phyloP scores from a whole-genome alignment of 345 rosid species.

The Citrus cavaleriei region DNA sequence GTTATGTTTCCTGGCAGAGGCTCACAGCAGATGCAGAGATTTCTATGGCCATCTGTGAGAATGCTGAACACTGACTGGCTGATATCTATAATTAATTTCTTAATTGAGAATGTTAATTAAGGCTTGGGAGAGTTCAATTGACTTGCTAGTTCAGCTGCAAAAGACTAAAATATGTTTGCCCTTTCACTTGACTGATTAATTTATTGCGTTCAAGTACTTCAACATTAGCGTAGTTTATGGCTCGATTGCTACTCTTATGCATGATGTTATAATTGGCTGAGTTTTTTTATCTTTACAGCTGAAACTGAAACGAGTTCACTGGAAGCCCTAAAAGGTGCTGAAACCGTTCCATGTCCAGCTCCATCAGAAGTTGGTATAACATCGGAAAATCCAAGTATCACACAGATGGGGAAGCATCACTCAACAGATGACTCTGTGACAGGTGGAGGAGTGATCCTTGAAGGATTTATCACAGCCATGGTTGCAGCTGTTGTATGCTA shows the following conservation, averaged over 20 bases:
- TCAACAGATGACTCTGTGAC: neutral
- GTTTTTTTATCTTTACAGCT: neutral
- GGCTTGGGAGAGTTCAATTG: neutral
- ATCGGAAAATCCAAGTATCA: constrained; percentile 13
- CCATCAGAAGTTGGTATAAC: constrained; percentile 8
- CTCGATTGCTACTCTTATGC: constrained; percentile 11
- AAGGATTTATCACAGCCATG: constrained; percentile 27
- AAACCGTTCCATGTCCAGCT: constrained; percentile 14
- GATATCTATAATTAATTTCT: neutral
- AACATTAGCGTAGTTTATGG: neutral
- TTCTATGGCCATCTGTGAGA: neutral
- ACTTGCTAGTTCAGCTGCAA: neutral
- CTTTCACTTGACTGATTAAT: neutral
- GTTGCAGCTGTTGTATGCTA: constrained; percentile 31
- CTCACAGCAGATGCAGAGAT: neutral
- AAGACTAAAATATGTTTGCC: neutral
- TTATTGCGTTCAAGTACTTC: neutral
- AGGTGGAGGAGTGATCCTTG: constrained; percentile 38
- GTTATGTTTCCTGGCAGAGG: neutral
- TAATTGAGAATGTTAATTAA: neutral
- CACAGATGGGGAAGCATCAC: constrained; percentile 28
- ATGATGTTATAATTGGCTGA: constrained; percentile 1
- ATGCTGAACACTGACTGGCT: neutral
- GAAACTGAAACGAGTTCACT: neutral
- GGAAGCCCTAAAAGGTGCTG: neutral